Conservation (phyloP, 805 yeast species). For the Lipomyces sp. region DNA sequence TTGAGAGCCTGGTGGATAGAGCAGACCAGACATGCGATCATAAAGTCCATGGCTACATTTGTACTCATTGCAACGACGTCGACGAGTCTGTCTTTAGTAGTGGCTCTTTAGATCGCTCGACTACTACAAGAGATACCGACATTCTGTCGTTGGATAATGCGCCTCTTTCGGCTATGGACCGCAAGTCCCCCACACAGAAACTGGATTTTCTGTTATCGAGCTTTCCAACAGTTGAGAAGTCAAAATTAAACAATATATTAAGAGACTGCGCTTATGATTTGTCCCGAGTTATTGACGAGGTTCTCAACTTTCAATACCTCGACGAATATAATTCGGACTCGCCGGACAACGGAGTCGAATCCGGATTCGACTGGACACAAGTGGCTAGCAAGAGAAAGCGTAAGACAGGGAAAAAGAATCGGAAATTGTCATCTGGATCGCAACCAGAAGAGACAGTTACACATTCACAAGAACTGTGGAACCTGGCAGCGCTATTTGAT, state of each 20-base stretch:
- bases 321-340: background rate
- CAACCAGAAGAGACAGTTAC: too few relatives aligned
- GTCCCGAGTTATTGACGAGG: slow-evolving; percentile 10
- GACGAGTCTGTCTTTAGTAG: too few relatives aligned
- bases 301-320: slow-evolving; percentile 1
- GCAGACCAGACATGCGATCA: slow-evolving; percentile 7
- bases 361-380: too few relatives aligned
- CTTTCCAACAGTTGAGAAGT: slow-evolving; percentile 5
- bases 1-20: slow-evolving; percentile 10
- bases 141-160: background rate
- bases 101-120: too few relatives aligned
- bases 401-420: too few relatives aligned
- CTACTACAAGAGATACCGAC: background rate
- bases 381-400: too few relatives aligned
- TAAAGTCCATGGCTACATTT: too few relatives aligned
- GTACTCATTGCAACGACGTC: background rate
- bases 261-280: slow-evolving; percentile 2
- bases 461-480: too few relatives aligned
- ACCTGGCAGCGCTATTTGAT: too few relatives aligned
- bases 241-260: background rate
- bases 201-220: slow-evolving; percentile 5
- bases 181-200: slow-evolving; percentile 6
- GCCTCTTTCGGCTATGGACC: background rate
- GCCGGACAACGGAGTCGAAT: background rate
- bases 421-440: too few relatives aligned